Evolutionary conservation across 495 filamentous ascomycete species (phyloP), one percentile per base, ranked within the genome.

Genomic region (Penicillium subrubescens): DNA sequence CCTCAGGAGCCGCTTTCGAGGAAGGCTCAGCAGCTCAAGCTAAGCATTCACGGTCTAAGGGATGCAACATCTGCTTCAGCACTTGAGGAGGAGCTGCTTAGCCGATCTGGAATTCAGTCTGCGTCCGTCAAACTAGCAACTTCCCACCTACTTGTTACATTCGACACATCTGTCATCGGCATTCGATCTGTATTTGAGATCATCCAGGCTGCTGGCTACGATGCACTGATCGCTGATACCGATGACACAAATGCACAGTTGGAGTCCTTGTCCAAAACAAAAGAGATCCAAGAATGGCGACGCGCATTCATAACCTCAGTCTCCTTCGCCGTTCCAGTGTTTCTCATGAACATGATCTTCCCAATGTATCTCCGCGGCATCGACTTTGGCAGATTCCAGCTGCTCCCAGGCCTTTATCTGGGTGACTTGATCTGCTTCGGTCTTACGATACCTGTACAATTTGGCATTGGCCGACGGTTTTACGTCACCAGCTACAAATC

Each of bases 181-280:
- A 81, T 99, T 35, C 90, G 95, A 29, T 84, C 86, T 12, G 81
- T 98, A 43, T 94, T 97, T 21, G 92, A 92, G 62, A 80, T 88
- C 11, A 87, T 97, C 54, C 95, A 99, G 76, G 83, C 81, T 23
- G 76, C 84, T 8, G 92, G 92, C 5, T 92, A 91, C 75, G 97
- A 97, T 71, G 95, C 94, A 10, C 80, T 99, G 7, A 82, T 97
- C 27, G 88, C 94, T 2, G 94, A 98, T 67, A 88, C 88, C 46
- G 92, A 98, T 63, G 96, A 99, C 72, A 98, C 94, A 70, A 97
- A 97, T 74, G 94, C 96, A 5, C 95, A 99, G 73, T 84, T 99
- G 2, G 92, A 99, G 73, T 97, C 94, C 1, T 82, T 99, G 4
- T 88, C 96, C 11, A 99, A 99, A 75, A 97, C 94, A 0, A 94